Percentiles rank a stretch among this genome's conserved stretches.
phyloP scores from a whole-genome alignment of 2,329 filamentous ascomycete genomes.

The Aspergillus sp. region DNA sequence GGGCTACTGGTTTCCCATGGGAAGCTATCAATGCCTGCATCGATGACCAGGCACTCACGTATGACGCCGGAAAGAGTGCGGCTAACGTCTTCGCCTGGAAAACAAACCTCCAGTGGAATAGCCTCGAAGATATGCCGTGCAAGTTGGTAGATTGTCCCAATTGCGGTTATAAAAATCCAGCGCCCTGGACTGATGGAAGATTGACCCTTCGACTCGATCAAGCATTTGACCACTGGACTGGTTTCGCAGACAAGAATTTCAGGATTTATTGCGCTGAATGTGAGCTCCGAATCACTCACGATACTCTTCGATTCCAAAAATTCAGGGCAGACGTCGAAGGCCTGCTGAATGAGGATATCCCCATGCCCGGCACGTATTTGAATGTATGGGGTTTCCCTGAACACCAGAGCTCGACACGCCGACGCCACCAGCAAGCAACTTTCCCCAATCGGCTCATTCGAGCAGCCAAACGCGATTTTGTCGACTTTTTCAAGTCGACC shows the following conservation, averaged over 20 bases:
- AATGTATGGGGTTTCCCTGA: slow-evolving; percentile 55
- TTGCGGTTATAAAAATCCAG: slow-evolving; percentile 46
- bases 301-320: slow-evolving; percentile 61
- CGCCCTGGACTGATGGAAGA: slow-evolving; percentile 60
- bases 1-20: slow-evolving; percentile 69
- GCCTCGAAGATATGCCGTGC: slow-evolving; percentile 49
- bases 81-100: slow-evolving; percentile 48
- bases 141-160: slow-evolving; percentile 58
- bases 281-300: slow-evolving; percentile 51
- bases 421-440: slow-evolving; percentile 21
- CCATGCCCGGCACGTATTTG: slow-evolving; percentile 70
- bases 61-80: slow-evolving; percentile 48
- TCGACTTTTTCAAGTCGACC: slow-evolving; percentile 28
- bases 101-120: slow-evolving; percentile 61
- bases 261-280: slow-evolving; percentile 54
- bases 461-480: slow-evolving; percentile 45
- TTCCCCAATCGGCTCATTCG: slow-evolving; percentile 63
- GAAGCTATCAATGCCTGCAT: slow-evolving; percentile 57
- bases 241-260: slow-evolving; percentile 50
- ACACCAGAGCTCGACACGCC: background rate
- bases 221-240: slow-evolving; percentile 26
- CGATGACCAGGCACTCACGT: slow-evolving; percentile 58
- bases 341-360: slow-evolving; percentile 49
- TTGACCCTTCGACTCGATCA: slow-evolving; percentile 22
- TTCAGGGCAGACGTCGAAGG: slow-evolving; percentile 58